Base-by-base conservation (phyloP, 176 grass and related monocot species). In the Guadua angustifolia region DNA sequence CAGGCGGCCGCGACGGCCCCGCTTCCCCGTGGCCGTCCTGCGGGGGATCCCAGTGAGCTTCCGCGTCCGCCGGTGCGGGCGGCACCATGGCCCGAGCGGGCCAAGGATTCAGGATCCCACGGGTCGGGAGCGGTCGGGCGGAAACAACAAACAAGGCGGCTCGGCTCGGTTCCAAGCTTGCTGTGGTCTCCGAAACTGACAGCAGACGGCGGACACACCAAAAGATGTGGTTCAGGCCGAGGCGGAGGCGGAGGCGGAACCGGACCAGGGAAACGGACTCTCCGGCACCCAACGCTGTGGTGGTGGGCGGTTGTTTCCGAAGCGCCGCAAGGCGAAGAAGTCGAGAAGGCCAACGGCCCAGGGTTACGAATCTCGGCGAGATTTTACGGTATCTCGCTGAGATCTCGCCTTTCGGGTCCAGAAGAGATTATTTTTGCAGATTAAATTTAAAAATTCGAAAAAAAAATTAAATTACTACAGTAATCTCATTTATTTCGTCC, bases 41-140 rank as follows among this genome's bases (percentile, higher is more conserved):
- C 53, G 22, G 21, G 52, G 7, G 2, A 7, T 39, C n/a, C 6
- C 4, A 2, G 7, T 18, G 25, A 29, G 2, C 61, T 5, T 26
- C 39, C 75, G 24, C 47, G 15, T 33, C 66, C 18, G 8, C 12
- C 10, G 4, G 39, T 5, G 84, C n/a, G n/a, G 74, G 74, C 44
- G 14, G 56, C 63, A 57, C 87, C 87, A 86, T 89, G 50, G 21
- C 21, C 58, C 74, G 19, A 62, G 38, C 19, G 59, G 69, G 1
- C 18, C 26, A 62, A 38, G 24, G 56, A 59, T 22, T 21, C 42
- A 22, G 26, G 7, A 50, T 15, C 13, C 50, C 72, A 55, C 50
- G 13, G 36, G 17, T 18, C 9, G 3, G 26, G 4, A 16, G 71
- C 21, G 57, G 57, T 9, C 4, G n/a, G n/a, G n/a, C 56, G n/a